phyloP scores from a whole-genome alignment of 1,284 basidiomycete genomes.

The Heterobasidion annosum region DNA sequence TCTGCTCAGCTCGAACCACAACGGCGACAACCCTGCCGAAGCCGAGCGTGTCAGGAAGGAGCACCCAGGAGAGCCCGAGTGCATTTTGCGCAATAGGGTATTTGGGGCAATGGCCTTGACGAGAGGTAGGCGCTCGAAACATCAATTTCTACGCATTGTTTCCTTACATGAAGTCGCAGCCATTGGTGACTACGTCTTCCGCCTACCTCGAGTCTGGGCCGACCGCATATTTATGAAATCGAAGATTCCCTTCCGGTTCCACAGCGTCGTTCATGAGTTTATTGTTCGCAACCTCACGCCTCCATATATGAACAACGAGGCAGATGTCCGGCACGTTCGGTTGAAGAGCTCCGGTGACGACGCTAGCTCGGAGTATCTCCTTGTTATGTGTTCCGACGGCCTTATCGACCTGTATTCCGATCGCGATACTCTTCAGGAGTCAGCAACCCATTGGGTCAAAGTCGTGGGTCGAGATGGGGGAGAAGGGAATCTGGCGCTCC shows the following conservation, averaged over 20 bases:
- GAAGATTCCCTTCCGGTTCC: slow-evolving; percentile 15
- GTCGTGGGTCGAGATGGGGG: background rate
- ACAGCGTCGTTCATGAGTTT: slow-evolving; percentile 12
- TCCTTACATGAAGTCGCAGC: slow-evolving; percentile 15
- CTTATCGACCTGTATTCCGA: slow-evolving; percentile 13
- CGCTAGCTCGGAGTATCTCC: background rate
- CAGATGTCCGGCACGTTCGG: slow-evolving; percentile 19
- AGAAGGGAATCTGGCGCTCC: slow-evolving; percentile 15
- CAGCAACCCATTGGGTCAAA: slow-evolving; percentile 2
- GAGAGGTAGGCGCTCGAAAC: slow-evolving; percentile 16
- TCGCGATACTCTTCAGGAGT: background rate
- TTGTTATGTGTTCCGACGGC: slow-evolving; percentile 16
- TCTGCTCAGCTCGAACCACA: slow-evolving; percentile 23
- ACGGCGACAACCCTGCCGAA: slow-evolving; percentile 20
- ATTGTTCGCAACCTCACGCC: slow-evolving; percentile 19
- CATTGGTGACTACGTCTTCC: slow-evolving; percentile 27
- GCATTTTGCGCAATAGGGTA: slow-evolving; percentile 19
- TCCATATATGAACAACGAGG: slow-evolving; percentile 19
- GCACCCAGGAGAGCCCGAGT: slow-evolving; percentile 25
- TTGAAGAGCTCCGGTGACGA: slow-evolving; percentile 2
- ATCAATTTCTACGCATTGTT: background rate
- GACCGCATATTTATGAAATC: slow-evolving; percentile 21
- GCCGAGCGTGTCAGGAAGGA: slow-evolving; percentile 19
- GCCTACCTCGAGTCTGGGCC: slow-evolving; percentile 24
- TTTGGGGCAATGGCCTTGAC: slow-evolving; percentile 26